A percentile compares a stretch with the other conserved stretches of the same genome.
Evolutionary conservation across 345 rosid genomes (phyloP).

Genomic region (Linum tenue): DNA sequence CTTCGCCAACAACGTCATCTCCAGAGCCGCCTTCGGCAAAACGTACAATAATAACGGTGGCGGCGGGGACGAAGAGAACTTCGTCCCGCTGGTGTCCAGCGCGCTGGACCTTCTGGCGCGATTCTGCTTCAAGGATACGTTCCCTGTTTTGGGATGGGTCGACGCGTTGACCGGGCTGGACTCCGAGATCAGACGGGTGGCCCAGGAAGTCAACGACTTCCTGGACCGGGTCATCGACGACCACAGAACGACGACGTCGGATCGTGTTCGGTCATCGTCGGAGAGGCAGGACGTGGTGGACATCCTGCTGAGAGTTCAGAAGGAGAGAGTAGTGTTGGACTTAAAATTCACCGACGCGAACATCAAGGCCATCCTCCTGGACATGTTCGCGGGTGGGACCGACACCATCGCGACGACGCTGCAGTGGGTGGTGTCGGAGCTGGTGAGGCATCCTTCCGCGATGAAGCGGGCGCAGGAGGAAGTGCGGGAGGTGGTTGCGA

Average conservation of each 20-base stretch:
- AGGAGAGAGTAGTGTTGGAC: background rate
- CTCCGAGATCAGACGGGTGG: background rate
- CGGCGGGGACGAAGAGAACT: background rate
- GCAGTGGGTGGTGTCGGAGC: background rate
- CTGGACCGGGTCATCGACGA: constrained; percentile 11
- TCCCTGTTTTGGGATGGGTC: constrained; percentile 11
- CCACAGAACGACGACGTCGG: background rate
- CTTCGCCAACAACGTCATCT: constrained; percentile 1
- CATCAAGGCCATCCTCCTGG: constrained; percentile 9
- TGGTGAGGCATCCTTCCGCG: background rate
- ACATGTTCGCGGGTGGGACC: background rate
- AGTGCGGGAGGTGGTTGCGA: background rate
- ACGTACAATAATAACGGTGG: background rate
- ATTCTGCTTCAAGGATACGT: constrained; percentile 9
- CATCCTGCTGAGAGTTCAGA: constrained; percentile 9
- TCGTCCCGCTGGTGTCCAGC: constrained; percentile 8
- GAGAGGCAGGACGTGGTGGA: constrained; percentile 10
- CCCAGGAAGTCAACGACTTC: background rate
- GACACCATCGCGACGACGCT: background rate
- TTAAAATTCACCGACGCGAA: constrained; percentile 9
- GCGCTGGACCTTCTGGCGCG: background rate
- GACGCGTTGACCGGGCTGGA: constrained; percentile 5
- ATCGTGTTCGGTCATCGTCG: background rate
- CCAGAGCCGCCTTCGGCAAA: constrained; percentile 9
- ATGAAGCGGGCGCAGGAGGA: background rate